These are phyloP conservation scores for Craterostigma plantagineum DNA, from an alignment of 257 asterid species.

Conservation along the genomic window DNA sequence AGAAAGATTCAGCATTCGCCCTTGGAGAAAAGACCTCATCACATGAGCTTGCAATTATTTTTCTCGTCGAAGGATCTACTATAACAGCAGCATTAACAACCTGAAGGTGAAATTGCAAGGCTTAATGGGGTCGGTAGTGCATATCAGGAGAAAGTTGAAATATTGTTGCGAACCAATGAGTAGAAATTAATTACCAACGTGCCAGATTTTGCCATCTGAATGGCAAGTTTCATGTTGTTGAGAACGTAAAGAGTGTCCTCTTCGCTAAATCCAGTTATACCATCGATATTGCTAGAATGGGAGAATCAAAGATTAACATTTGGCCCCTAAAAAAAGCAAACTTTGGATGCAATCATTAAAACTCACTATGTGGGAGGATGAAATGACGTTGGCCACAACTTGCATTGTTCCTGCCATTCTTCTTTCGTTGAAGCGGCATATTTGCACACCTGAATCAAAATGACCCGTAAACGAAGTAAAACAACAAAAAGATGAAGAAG, in stretches of 20 bases:
- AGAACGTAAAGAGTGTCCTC: constrained; percentile 42
- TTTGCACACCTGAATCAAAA: constrained; percentile 47
- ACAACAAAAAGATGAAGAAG: background rate
- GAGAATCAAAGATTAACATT: constrained; percentile 8
- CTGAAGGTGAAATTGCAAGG: constrained; percentile 14
- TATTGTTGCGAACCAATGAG: background rate
- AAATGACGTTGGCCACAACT: constrained; percentile 90
- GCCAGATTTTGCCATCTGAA: constrained; percentile 44
- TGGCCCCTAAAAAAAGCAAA: background rate
- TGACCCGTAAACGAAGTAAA: background rate
- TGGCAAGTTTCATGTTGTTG: constrained; percentile 50
- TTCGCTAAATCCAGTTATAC: constrained; percentile 75
- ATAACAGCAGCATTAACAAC: constrained; percentile 82
- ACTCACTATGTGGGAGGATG: constrained; percentile 90
- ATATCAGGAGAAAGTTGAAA: too few relatives aligned
- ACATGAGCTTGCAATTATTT: constrained; percentile 56
- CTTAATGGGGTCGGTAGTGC: too few relatives aligned
- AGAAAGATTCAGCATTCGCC: too few relatives aligned
- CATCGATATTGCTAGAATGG: constrained; percentile 56
- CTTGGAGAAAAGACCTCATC: constrained; percentile 35
- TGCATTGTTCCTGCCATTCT: constrained; percentile 97
- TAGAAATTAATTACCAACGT: constrained; percentile 23
- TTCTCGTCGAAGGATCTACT: constrained; percentile 65
- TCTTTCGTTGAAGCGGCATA: constrained; percentile 79
- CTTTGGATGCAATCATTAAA: constrained; percentile 1